Base-by-base conservation (phyloP, 495 filamentous ascomycete species). In the Cercophora sp. region DNA sequence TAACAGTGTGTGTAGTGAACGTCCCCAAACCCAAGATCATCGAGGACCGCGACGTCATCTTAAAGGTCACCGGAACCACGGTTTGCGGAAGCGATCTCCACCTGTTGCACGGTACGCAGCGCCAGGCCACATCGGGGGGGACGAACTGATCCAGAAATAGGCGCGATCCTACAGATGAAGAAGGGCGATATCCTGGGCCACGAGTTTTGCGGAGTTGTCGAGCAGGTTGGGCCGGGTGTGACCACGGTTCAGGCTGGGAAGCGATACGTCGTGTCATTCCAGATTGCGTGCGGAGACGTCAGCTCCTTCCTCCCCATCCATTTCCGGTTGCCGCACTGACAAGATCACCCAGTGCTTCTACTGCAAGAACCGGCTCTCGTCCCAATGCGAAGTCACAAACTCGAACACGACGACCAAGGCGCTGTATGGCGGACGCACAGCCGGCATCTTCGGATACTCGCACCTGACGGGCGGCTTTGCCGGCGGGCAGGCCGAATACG, bases 181-280 rank as follows among this genome's bases (percentile, higher is more conserved):
- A 86, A 88, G 58, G 89, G 91, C 35, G 91, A 96, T 70, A 91
- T 96, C 43, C 77, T 95, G 0, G 91, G 91, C 39, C 89, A 96
- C 64, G 91, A 96, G 59, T 94, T 89, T 71, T 91, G 86, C 61
- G 91, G 91, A 35, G 68, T 89, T 15, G 84, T 94, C 5, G 88
- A 93, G 26, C 72, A 77, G 13, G 75, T 88, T 5, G 91, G 90
- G 0, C 68, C 81, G 0, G 77, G 56, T 0, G 79, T 85, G 2
- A 65, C 85, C 29, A 78, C 85, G 58, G 65, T 69, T 13, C 24
- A 69, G 27, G 72, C 73, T 40, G 91, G 90, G 13, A 80, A 92
- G 50, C 74, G 91, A 16, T 91, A 92, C 18, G 89, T 96, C 5
- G 88, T 84, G 0, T 85, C 83, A 8, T 95, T 95, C 75, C 88